phyloP scores from a whole-genome alignment of 345 rosid species.

The Hypericum androsaemum region DNA sequence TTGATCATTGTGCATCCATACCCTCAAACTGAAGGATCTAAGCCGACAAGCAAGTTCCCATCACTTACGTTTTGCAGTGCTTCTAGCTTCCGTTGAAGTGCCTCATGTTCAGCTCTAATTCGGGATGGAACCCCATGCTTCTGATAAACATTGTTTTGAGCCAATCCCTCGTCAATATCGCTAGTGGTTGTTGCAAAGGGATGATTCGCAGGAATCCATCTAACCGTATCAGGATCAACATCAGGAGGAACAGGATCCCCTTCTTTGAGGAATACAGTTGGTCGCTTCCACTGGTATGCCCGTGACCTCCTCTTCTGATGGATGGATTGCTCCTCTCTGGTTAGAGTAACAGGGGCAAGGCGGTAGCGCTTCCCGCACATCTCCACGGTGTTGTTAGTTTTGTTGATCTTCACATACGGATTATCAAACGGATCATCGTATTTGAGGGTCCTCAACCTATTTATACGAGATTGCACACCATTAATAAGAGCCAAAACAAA shows the following conservation, averaged over 20 bases:
- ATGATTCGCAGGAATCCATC: slow-evolving; percentile 99
- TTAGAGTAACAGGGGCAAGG: slow-evolving; percentile 78
- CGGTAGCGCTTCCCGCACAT: slow-evolving; percentile 88
- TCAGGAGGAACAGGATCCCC: slow-evolving; percentile 82
- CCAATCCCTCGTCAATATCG: slow-evolving; percentile 82
- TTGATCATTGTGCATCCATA: too few relatives aligned
- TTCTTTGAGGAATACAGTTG: slow-evolving; percentile 78
- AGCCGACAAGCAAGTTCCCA: not conserved
- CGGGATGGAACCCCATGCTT: slow-evolving; percentile 91
- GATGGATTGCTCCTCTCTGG: slow-evolving; percentile 55
- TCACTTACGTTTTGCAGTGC: slow-evolving; percentile 59
- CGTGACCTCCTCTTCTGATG: slow-evolving; percentile 93
- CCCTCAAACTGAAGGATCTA: too few relatives aligned
- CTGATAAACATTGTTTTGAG: slow-evolving; percentile 82
- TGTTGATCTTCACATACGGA: slow-evolving; percentile 69
- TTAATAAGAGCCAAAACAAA: not conserved
- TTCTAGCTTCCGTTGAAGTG: slow-evolving; percentile 75
- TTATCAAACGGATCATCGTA: slow-evolving; percentile 93
- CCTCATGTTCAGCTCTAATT: slow-evolving; percentile 88
- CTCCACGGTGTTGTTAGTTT: slow-evolving; percentile 71
- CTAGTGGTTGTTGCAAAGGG: slow-evolving; percentile 87
- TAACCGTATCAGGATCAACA: slow-evolving; percentile 77
- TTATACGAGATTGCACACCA: slow-evolving; percentile 10
- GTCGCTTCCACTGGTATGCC: slow-evolving; percentile 96
- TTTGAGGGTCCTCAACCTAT: slow-evolving; percentile 65